Evolutionary conservation across 257 asterid species (phyloP), one percentile per base, ranked within the genome.

Genomic region (Mentha longifolia): DNA sequence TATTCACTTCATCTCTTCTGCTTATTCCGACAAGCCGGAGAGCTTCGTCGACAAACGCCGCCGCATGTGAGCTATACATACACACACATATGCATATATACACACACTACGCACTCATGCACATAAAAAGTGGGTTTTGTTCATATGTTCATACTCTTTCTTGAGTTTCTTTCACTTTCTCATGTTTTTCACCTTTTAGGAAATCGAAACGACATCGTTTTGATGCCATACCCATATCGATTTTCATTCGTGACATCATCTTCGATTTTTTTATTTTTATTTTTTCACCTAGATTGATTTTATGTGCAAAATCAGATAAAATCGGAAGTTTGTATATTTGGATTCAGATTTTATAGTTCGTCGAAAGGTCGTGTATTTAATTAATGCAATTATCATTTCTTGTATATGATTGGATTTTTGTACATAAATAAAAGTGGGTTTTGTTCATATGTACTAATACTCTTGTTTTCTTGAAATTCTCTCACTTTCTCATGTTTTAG

Each of bases 21-120:
- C 97, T 59, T 89, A 85, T 47, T 87, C 98, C 0, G 90, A 90
- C 80, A 68, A 54, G 31, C 98, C 98, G 0, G 95, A 92, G 20
- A 64, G 68, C 76, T 92, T 92, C 86, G 77, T 86, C 82, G 74
- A 85, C 73, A 87, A 82, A 70, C 90, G 98, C 28, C 88, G 96
- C 45, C 87, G 59, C 74, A 72, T 73, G 98, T 92, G 76, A 88
- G 95, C 76, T 20, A 19, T 2, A 59, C 7, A 68, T 25, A 16
- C 3, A 56, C 52, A 41, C 37, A 42, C 39, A n/a, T n/a, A n/a
- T 19, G 2, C 45, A 19, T 2, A 59, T 7, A 68, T 25, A 16
- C 3, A 56, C 52, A 41, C 37, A 42, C 39, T 35, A 37, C 70
- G 6, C 61, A 15, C n/a, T 51, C 56, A 46, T n/a, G 25, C 46